Base-by-base conservation (phyloP, 179 eudicot genomes). In the Corrigiola litoralis region DNA sequence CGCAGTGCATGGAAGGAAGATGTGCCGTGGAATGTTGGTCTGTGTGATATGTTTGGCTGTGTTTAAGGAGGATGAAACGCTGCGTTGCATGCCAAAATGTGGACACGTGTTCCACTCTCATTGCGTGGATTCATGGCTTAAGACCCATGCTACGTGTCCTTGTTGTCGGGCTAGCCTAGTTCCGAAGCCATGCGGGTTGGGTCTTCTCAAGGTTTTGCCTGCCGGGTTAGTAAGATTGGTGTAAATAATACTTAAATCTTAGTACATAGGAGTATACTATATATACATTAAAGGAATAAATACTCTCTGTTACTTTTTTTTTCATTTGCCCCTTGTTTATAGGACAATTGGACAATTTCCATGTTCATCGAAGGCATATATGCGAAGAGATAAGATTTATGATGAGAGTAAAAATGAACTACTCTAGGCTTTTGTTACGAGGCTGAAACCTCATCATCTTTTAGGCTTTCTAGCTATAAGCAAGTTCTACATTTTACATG, bases 11-110 rank as follows among this genome's bases (percentile, higher is more conserved):
- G 75, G 79, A 6, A 75, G 38, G 58, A 53, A 60, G 50, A 44
- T 34, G 44, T 75, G 79, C 58, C 53, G 67, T 1, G 78, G 79
- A 6, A 75, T 75, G 75, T 20, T 46, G 6, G 79, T 75, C 3
- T 89, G 96, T 59, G 96, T 85, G 5, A 83, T 89, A 25, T 89
- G 96, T 46, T 45, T 89, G 31, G 83, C 72, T 51, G 87, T 80
- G 31, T 89, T 84, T 32, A 80, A 81, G 45, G 85, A 80, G 10
- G 83, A 66, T 14, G 96, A 89, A 40, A 84, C 82, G 72, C 71
- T 54, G 79, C 82, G 69, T 76, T 82, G 18, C 27, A 72, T 54
- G 57, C 84, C 72, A 2, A 67, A 52, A 6, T 66, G 85, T 17
- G 37, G 64, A 6, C 77, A 73, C 65, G 59, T 65, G 61, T 79